Evolutionary conservation across 2,329 filamentous ascomycete genomes (phyloP).

Genomic region (Colletotrichum cereale): DNA sequence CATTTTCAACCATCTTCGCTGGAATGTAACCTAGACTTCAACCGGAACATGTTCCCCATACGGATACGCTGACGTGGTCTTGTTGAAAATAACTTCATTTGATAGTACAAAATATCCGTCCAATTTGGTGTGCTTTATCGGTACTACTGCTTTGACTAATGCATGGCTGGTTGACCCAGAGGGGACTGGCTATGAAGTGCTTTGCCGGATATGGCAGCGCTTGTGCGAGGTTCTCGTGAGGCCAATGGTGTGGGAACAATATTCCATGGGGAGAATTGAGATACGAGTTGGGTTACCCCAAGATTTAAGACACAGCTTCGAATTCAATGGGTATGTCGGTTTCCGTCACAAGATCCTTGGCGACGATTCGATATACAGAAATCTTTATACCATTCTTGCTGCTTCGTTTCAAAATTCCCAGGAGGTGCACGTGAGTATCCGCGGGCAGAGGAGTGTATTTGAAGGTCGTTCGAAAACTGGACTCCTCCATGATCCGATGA

Average conservation of each 20-base stretch:
- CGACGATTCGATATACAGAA: not conserved
- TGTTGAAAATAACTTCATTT: too few relatives aligned
- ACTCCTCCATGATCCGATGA: not conserved
- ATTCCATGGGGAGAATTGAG: not conserved
- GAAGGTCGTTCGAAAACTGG: not conserved
- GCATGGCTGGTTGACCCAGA: not conserved
- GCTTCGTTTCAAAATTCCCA: not conserved
- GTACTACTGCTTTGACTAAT: not conserved
- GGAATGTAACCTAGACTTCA: too few relatives aligned
- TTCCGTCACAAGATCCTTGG: not conserved
- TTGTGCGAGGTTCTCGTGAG: not conserved
- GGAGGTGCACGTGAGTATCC: not conserved
- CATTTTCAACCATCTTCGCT: too few relatives aligned
- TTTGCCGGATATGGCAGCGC: not conserved
- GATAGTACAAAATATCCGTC: too few relatives aligned
- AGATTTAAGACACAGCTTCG: not conserved
- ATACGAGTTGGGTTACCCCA: not conserved
- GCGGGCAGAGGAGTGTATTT: not conserved
- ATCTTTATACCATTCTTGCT: not conserved
- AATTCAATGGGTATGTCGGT: not conserved
- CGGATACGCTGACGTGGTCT: too few relatives aligned
- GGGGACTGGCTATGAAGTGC: not conserved
- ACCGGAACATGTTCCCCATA: too few relatives aligned
- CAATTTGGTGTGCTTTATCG: not conserved
- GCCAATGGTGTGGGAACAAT: not conserved